Base-by-base conservation (phyloP, 495 filamentous ascomycete genomes). In the Jackrogersella multiformis region DNA sequence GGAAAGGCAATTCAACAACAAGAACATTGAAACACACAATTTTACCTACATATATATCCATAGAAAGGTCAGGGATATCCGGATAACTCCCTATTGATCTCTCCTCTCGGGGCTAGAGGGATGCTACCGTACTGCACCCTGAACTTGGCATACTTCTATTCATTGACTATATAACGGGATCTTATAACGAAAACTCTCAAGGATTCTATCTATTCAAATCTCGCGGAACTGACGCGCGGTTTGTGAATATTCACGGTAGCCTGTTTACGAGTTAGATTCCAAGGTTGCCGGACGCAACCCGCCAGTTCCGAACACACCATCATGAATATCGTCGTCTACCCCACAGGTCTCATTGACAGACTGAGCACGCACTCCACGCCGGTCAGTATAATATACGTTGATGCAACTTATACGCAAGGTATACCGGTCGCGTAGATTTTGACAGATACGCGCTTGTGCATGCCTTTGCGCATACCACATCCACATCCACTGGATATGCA, bases 391-490 rank as follows among this genome's bases (percentile, higher is more conserved):
- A 23, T 18, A 18, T 44, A 16, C 12, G 26, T 51, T 32, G 30
- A 69, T 61, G 61, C 12, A 65, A 57, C 51, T 49, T 57, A 41
- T 39, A 53, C 52, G 56, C 56, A 65, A 62, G 46, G 59, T 64
- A 13, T 23, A 36, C 56, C 51, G 42, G 32, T 61, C 53, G 66
- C 53, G 51, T 65, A 61, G 49, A 39, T 69, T 61, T 56, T 48
- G 13, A 57, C 20, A 30, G 20, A 16, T 61, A 18, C 56, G 56
- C 56, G 67, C 67, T 64, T 64, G 51, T 56, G 56, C 51, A 70
- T 65, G 53, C 61, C 23, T 61, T 64, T 64, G 51, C 61, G 56
- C 51, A 70, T 65, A 57, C 61, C 23, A 61, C 56, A 30, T 46
- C 30, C 48, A 28, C 24, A 56, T 16, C 24, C 9, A 30, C 35